Evolutionary conservation across 805 yeast genomes (phyloP), one percentile per base, ranked within the genome.

Genomic region (Blastobotrys mokoenaii): DNA sequence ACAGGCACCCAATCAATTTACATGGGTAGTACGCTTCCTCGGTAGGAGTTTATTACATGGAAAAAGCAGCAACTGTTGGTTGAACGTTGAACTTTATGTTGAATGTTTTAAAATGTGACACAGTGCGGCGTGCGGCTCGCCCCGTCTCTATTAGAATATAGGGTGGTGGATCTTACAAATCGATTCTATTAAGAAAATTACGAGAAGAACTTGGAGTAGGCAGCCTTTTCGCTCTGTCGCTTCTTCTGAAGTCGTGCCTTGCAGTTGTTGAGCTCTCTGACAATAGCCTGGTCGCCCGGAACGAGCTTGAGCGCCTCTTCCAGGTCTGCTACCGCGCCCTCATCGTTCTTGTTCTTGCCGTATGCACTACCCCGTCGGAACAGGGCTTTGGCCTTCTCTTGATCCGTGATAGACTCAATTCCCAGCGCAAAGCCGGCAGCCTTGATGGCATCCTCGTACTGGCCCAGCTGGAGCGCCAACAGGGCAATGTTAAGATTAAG

Each of bases 351-450:
- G 17, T 72, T 67, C 7, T 74, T 64, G 48, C 77, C 64, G 56
- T 79, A 73, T 1, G 93, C 96, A 58, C 74, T 68, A 32, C 94
- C 96, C 63, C 90, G 80, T 62, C 97, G 80, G 69, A 80, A 89
- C 38, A 77, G 67, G 0, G 96, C 97, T 69, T 89, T 89, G 14
- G 95, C 86, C 61, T 74, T 76, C 17, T 87, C 79, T 50, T 79
- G 75, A 35, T 76, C 82, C 45, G 77, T 84, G 2, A 77, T 66
- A 2, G 63, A 65, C 17, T 53, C 62, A 32, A 76, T 82, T 43
- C 76, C 82, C 33, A 85, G 66, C 1, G 85, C 96, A 25, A 76
- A 77, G 1, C 79, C 69, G 2, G 95, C 73, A 3, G 83, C 78
- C 20, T 68, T 64, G 40, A 84, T 63, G 0, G 80, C 78, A 30